Evolutionary conservation across 441 rosid species (phyloP), one percentile per base, ranked within the genome.

Genomic region (Erodium trifolium): DNA sequence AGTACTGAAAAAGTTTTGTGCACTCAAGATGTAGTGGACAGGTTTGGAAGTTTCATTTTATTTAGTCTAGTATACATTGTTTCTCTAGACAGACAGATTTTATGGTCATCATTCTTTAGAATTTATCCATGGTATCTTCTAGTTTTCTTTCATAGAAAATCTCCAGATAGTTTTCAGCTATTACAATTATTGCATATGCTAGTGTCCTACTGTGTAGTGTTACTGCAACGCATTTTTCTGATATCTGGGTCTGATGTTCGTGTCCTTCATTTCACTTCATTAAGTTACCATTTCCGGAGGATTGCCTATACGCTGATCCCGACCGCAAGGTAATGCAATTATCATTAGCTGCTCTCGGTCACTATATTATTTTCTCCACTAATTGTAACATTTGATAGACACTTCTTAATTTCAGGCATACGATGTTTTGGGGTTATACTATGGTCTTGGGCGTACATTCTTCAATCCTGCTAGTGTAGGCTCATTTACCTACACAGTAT

Each of bases 281-380:
- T 34, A 34, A 90, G 98, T 77, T 90, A 66, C 94, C 97, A 18
- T 90, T 93, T 65, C 97, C 98, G 2, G 78, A 85, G 90, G 94
- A 93, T 72, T 82, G 77, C 73, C 97, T 93, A 45, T 90, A 86
- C 65, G 96, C 94, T 4, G 98, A 93, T 83, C 97, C 98, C 34
- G 86, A 84, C 12, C 89, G 84, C 77, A 85, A 91, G 96, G 96
- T 90, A 81, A 63, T 12, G 4, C 34, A 19, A 12, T 6, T 12
- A 68, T 62, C 57, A 12, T n/a, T 23, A 5, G 35, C 27, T 37
- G 12, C n/a, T 8, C 45, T 12, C 16, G 35, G 62, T 67, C 4
- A 4, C 37, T 34, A 4, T 23, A 23, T 23, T 34, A 34, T 4
- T 4, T 34, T 34, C 37, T 34, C 4, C 3, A 34, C 3, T 34